Evolutionary conservation across 2,329 filamentous ascomycete species (phyloP).

Genomic region (Penicillium sp.): DNA sequence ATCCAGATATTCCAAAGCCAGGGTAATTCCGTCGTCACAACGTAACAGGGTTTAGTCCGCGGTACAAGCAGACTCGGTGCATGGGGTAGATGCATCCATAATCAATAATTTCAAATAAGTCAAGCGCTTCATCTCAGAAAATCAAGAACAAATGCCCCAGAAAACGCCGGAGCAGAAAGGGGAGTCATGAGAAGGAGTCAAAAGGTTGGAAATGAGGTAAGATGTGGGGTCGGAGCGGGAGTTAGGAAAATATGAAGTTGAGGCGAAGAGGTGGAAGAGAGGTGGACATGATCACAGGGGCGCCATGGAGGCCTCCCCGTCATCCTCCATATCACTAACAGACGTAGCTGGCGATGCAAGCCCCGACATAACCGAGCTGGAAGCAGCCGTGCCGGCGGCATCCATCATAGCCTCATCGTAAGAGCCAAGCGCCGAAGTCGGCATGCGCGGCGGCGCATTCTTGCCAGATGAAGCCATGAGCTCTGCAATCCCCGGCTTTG

Average conservation of each 20-base stretch:
- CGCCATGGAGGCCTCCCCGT: constrained; percentile 26
- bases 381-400: constrained; percentile 22
- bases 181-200: constrained; percentile 6
- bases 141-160: neutral
- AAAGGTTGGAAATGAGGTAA: neutral
- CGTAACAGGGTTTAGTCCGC: neutral
- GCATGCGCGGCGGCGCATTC: constrained; percentile 20
- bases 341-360: constrained; percentile 40
- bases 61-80: neutral
- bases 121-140: constrained; percentile 9
- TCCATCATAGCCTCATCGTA: constrained; percentile 32
- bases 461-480: constrained; percentile 36
- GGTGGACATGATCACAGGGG: constrained; percentile 3
- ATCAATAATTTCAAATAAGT: constrained; percentile 3
- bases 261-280: neutral
- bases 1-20: constrained; percentile 1
- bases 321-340: constrained; percentile 32
- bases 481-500: constrained; percentile 62
- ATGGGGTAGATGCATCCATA: constrained; percentile 4
- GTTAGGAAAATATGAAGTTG: neutral
- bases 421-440: constrained; percentile 9
- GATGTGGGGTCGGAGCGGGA: neutral
- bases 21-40: constrained; percentile 1
- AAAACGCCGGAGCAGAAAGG: constrained; percentile 12
- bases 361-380: constrained; percentile 39